Evolutionary conservation across 2,329 filamentous ascomycete genomes (phyloP).

Genomic region (Aspergillus thermomutatus): DNA sequence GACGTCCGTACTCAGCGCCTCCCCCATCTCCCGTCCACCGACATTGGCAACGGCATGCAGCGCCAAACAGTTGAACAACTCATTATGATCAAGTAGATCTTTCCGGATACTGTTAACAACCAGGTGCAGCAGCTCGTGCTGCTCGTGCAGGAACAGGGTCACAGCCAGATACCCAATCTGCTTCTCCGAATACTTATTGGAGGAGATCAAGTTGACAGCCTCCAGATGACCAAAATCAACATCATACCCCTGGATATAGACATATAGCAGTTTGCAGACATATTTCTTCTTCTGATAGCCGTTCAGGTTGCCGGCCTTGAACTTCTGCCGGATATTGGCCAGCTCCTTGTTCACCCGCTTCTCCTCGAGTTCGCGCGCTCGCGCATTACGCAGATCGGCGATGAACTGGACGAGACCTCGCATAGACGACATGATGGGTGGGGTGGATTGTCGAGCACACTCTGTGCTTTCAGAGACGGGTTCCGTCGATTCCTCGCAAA

Average conservation of each 20-base stretch:
- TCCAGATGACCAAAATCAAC: conserved; percentile 98
- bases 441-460: neutral
- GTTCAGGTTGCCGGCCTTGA: conserved; percentile 89
- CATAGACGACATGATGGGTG: conserved; percentile 45
- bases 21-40: conserved; percentile 93
- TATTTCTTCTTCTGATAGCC: conserved; percentile 99
- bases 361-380: conserved; percentile 93
- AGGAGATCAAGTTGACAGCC: conserved; percentile 95
- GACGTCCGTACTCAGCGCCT: conserved; percentile 86
- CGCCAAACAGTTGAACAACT: conserved; percentile 94
- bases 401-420: conserved; percentile 94
- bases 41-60: conserved; percentile 98
- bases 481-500: neutral
- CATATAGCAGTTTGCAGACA: conserved; percentile 98
- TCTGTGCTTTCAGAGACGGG: neutral
- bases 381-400: conserved; percentile 89
- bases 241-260: conserved; percentile 98
- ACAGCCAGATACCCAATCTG: conserved; percentile 98
- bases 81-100: conserved; percentile 89
- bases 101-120: conserved; percentile 99
- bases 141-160: conserved; percentile 93
- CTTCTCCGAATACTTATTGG: conserved; percentile 97
- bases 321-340: conserved; percentile 97
- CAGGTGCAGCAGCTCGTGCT: conserved; percentile 91
- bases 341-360: conserved; percentile 99